These are phyloP conservation scores for Taiozyma onychis DNA, from an alignment of 1,139 yeast genomes.

Conservation along the genomic window DNA sequence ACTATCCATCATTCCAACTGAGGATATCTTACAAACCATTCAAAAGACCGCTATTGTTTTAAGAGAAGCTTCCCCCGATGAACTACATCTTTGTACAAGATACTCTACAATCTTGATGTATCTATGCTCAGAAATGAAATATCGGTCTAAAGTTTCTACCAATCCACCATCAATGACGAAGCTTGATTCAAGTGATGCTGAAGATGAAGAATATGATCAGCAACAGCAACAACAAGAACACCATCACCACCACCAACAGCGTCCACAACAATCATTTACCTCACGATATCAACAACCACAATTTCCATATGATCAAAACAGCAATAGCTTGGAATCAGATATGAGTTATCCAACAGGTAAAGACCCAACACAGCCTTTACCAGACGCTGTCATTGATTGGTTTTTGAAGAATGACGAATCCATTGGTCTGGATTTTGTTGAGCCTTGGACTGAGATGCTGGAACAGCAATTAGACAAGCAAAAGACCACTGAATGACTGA, in stretches of 20 bases:
- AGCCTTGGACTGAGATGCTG: conserved; percentile 82
- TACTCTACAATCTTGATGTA: conserved; percentile 79
- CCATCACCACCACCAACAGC: not conserved
- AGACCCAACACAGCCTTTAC: conserved; percentile 22
- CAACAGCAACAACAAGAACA: conserved; percentile 4
- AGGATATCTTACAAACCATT: conserved; percentile 62
- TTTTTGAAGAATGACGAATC: conserved; percentile 55
- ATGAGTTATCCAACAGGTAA: conserved; percentile 5
- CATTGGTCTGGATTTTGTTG: conserved; percentile 81
- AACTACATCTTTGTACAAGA: conserved; percentile 73
- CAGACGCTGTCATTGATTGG: conserved; percentile 66
- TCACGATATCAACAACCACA: conserved; percentile 2
- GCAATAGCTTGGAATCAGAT: conserved; percentile 7
- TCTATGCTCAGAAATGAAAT: conserved; percentile 69
- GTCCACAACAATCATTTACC: not conserved
- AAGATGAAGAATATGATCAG: conserved; percentile 6
- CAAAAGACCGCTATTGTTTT: conserved; percentile 71
- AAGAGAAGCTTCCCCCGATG: conserved; percentile 85
- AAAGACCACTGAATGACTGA: conserved; percentile 1
- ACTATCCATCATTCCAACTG: conserved; percentile 60
- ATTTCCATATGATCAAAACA: conserved; percentile 1
- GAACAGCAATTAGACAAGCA: conserved; percentile 42
- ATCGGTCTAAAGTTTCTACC: conserved; percentile 22
- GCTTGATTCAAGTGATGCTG: conserved; percentile 16
- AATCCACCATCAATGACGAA: conserved; percentile 21